Conservation (phyloP, 148 eudicot genomes). For the Diospyros kaki region DNA sequence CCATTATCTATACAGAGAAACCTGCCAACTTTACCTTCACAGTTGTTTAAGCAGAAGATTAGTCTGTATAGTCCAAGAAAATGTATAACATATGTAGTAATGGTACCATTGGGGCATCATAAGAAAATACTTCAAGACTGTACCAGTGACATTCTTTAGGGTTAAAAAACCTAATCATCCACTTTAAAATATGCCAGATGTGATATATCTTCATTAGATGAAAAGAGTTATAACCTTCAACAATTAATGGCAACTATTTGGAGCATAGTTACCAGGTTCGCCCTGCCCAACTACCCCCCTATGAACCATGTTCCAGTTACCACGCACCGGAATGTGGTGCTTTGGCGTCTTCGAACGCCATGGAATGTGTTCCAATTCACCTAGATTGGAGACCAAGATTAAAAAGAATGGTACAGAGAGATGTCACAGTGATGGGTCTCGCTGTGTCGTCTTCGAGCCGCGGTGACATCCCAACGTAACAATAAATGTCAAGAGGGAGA, state of each 20-base stretch:
- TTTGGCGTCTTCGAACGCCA: no score
- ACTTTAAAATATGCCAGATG: not conserved
- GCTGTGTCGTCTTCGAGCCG: no score
- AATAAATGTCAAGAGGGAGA: no score
- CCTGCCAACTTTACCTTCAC: slow-evolving; percentile 54
- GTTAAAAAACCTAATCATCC: not conserved
- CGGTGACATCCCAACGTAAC: no score
- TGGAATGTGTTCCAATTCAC: no score
- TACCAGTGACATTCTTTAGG: not conserved
- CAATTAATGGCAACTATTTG: not conserved
- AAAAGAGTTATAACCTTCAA: not conserved
- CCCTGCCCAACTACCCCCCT: no score
- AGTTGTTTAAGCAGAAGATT: slow-evolving; percentile 9
- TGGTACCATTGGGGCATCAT: not conserved
- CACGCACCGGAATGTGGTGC: no score
- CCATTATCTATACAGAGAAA: slow-evolving; percentile 55
- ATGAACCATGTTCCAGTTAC: no score
- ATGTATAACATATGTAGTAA: not conserved
- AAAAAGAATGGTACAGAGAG: no score
- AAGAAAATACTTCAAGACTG: not conserved
- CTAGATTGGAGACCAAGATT: no score
- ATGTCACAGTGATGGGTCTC: no score
- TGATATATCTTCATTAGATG: not conserved
- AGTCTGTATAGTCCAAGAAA: not conserved
- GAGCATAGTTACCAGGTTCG: not conserved